Evolutionary conservation across 148 eudicot species (phyloP), one percentile per base, ranked within the genome.

Genomic region (Camellia granthamiana): DNA sequence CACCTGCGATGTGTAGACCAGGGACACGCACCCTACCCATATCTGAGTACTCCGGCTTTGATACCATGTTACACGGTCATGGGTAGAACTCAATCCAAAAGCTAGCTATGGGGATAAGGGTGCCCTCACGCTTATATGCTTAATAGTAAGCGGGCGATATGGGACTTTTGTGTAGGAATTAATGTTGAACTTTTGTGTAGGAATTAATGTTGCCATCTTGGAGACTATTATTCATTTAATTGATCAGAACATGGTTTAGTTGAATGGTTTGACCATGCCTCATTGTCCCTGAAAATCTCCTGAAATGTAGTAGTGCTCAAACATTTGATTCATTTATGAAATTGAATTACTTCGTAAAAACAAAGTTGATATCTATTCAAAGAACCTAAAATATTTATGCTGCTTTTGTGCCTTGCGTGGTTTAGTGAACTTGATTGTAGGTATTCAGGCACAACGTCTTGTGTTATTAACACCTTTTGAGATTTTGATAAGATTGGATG

Each of bases 241-340:
- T 60, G 63, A 60, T 60, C 4, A 14, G n/a, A 14, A 60, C 63
- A 60, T 60, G 63, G 63, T 60, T 60, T 6, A 60, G 8, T 52
- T 54, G 42, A 72, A 61, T 21, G 76, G 76, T 14, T 12, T 52
- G 76, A 72, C 54, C 46, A 54, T 54, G 60, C 61, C 61, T 51
- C 18, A 49, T 16, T 74, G 41, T 30, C 65, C 79, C 47, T 55
- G 47, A 42, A 7, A 71, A 70, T 43, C 19, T 66, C 51, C 21
- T 44, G 59, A 49, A 7, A 7, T 21, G 60, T 49, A 7, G 58
- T 76, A 41, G 54, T 63, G 69, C 54, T 44, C 15, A 8, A 65
- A 19, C 18, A 41, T 21, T 60, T 6, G 16, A n/a, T 75, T 7
- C 41, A 61, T 47, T 47, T 47, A 47, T 47, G 30, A 47, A 47